Base-by-base conservation (phyloP, 208 protist genomes). In the Balamuthia mandrillaris region DNA sequence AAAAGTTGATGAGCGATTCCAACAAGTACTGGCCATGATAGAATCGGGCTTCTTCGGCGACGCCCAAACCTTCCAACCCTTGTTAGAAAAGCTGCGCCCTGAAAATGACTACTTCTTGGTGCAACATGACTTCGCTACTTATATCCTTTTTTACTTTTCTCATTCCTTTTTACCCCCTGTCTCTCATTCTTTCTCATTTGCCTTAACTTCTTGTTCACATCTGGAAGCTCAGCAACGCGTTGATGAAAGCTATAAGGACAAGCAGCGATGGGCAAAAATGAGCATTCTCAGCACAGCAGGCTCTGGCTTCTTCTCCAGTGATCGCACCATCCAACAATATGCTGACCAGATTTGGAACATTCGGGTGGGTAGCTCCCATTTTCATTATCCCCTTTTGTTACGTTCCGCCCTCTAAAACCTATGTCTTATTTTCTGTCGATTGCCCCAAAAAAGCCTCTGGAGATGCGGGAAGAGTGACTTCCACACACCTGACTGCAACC, bases 291-390 rank as follows among this genome's bases (percentile, higher is more conserved):
- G 77, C 35, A 88, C 87, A 21, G 87, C 89, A 47, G 75, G 81
- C 21, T 88, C 84, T 16, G 92, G 88, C 65, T 88, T 79, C 39
- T 96, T 96, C 87, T 89, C 56, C 16, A 91, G 87, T 35, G 95
- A 96, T 58, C 84, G 95, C 41, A 91, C 93, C 44, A 95, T 96
- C 58, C 54, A 81, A 35, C 84, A 96, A 52, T 96, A 97, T 65
- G 91, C 94, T n/a, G 35, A 94, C 24, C 49, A 94, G 2, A 95
- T 96, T 68, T 96, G 94, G 94, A 54, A 82, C 58, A 77, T 94
- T 35, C 39, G 94, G 60, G 81, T 86, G 31, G 81, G 86, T 39
- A 51, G 47, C 39, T 51, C 72, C 29, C n/a, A n/a, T n/a, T n/a
- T n/a, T n/a, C n/a, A n/a, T n/a, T n/a, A 81, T 47, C 66, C 68